These are phyloP conservation scores for Schoenoplectus tabernaemontani DNA, from an alignment of 202 grass and related monocot genomes.

Conservation along the genomic window DNA sequence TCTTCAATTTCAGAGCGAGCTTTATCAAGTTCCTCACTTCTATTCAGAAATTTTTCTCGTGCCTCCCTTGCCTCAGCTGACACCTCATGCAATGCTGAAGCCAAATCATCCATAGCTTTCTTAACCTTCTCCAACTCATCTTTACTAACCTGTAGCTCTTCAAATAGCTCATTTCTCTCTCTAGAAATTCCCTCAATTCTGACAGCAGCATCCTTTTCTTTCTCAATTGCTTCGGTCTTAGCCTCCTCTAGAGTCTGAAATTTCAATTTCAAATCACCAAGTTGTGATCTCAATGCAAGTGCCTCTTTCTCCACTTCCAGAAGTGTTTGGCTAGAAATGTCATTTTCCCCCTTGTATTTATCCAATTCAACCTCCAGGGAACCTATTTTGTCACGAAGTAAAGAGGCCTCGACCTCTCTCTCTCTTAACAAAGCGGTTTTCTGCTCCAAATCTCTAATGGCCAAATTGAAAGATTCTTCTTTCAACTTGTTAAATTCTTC, in stretches of 20 bases:
- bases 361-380: constrained; percentile 49
- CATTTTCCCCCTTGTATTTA: constrained; percentile 36
- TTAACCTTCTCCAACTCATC: constrained; percentile 68
- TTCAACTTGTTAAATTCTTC: constrained; percentile 43
- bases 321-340: constrained; percentile 25
- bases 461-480: constrained; percentile 43
- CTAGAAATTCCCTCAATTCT: constrained; percentile 41
- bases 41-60: constrained; percentile 57
- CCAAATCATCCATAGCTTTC: constrained; percentile 82
- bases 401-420: constrained; percentile 40
- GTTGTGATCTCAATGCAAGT: constrained; percentile 32
- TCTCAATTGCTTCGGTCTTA: constrained; percentile 38
- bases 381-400: constrained; percentile 37
- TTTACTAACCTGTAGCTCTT: constrained; percentile 52
- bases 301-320: constrained; percentile 42
- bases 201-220: constrained; percentile 32
- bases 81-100: constrained; percentile 77
- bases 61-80: constrained; percentile 64
- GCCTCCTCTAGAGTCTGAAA: constrained; percentile 38
- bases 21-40: constrained; percentile 60
- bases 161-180: constrained; percentile 44
- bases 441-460: constrained; percentile 58
- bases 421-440: constrained; percentile 37
- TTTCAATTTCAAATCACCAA: constrained; percentile 49
- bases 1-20: constrained; percentile 52